Conservation (phyloP, 345 rosid species). For the Psidium guajava region DNA sequence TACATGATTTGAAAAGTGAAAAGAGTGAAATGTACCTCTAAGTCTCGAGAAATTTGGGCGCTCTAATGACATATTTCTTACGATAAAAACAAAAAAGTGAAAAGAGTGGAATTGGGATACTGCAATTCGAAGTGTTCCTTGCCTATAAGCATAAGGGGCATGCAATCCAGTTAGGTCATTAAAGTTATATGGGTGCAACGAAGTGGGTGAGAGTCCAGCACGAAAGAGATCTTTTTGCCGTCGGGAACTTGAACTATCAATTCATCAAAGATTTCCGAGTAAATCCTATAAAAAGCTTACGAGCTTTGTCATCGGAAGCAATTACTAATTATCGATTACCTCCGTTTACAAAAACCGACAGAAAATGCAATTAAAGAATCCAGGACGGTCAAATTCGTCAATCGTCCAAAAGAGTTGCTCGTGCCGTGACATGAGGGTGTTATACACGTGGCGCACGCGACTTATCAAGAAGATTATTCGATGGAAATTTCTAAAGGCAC, state of each 20-base stretch:
- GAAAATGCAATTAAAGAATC: background rate
- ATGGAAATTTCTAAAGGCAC: background rate
- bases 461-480: background rate
- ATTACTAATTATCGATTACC: no score
- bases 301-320: no score
- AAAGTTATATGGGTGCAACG: background rate
- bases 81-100: background rate
- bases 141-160: no score
- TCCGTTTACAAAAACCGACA: background rate
- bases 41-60: no score
- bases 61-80: background rate
- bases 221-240: no score
- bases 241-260: no score
- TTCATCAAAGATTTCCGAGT: background rate
- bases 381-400: background rate
- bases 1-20: no score
- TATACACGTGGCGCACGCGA: accelerated
- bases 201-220: no score
- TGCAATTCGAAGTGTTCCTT: background rate
- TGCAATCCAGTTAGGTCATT: no score
- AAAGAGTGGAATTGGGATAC: background rate
- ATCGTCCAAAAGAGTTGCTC: background rate
- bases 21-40: no score
- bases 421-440: background rate
- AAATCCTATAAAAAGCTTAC: no score